phyloP scores from a whole-genome alignment of 1,284 basidiomycete genomes.

The Lignosus rhinocerotis region DNA sequence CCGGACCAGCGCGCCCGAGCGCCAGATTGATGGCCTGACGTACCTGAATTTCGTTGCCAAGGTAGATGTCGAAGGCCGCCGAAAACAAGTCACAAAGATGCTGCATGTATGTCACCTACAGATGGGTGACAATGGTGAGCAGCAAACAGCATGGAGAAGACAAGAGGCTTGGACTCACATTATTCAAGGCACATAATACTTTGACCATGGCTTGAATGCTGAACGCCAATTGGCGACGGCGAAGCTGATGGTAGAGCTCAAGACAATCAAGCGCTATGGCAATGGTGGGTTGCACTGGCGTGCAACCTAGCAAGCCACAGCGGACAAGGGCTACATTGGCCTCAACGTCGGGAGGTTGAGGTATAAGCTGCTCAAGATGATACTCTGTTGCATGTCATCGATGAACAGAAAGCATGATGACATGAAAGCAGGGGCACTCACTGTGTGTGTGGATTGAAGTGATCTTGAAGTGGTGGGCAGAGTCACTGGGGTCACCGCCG shows the following conservation, averaged over 20 bases:
- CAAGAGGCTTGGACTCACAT: background rate
- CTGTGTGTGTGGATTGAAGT: background rate
- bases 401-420: background rate
- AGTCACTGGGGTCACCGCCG: too few species aligned
- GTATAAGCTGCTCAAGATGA: background rate
- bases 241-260: background rate
- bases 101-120: background rate
- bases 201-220: background rate
- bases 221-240: background rate
- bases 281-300: background rate
- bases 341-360: background rate
- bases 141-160: too few species aligned
- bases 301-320: background rate
- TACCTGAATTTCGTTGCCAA: slow-evolving; percentile 24
- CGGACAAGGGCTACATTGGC: background rate
- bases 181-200: background rate
- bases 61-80: slow-evolving; percentile 33
- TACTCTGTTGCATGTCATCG: background rate
- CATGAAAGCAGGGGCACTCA: background rate
- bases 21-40: slow-evolving; percentile 16
- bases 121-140: background rate
- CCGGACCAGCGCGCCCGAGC: slow-evolving; percentile 23
- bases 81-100: background rate
- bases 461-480: background rate
- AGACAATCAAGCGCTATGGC: background rate